Evolutionary conservation across 306 rosid species (phyloP), one percentile per base, ranked within the genome.

Genomic region (Ziziphus jujuba): DNA sequence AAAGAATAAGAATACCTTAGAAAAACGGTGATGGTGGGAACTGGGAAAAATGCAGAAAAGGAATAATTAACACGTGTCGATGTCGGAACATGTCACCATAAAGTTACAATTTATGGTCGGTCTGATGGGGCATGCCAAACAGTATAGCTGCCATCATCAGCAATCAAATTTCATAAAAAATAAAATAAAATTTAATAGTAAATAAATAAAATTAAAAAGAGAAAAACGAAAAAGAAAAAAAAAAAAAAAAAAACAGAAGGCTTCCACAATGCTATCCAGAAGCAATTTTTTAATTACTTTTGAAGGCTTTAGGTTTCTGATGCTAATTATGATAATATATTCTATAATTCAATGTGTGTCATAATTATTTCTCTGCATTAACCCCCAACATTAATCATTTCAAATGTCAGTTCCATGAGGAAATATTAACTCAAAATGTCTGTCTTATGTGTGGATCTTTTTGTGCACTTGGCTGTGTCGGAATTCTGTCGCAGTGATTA

Each of bases 21-120:
- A 31, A 34, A 11, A 11, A 25, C 4, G 35, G 34, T 55, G 43
- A 25, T 21, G 58, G 13, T 20, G 70, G 56, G 22, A 33, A 59
- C 21, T 44, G 51, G 59, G 33, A 43, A 44, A 31, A 55, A 54
- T 74, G 63, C 9, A 40, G 45, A 8, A 10, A 40, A 40, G 45
- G 45, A 1, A 40, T 40, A 40, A 74, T 75, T 65, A 23, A 69
- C 73, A 74, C 63, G 62, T 47, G 70, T 52, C 49, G 17, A 38
- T 79, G 84, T 75, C 61, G 71, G 70, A 75, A 36, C 45, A 79
- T 79, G 84, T 70, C 44, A 70, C 70, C 70, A 33, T 70, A 79
- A 75, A 74, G 77, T 24, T 58, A 79, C 63, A 74, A 69, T 36
- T 61, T 6, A 69, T 65, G 79, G 69, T 47, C 78, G 72, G 70